phyloP scores from a whole-genome alignment of 129 eudicot genomes.

The Arctium minus region DNA sequence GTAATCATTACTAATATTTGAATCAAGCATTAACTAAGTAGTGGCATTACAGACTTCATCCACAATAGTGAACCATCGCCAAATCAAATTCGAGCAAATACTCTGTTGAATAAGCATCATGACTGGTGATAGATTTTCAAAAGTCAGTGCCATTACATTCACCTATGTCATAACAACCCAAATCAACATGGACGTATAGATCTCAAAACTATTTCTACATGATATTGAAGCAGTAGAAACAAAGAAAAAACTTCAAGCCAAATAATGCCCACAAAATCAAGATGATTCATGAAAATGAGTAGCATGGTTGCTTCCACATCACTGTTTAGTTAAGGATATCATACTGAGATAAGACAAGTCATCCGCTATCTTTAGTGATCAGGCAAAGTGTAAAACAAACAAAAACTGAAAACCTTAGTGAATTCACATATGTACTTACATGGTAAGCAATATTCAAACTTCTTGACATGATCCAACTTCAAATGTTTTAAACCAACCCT shows the following conservation, averaged over 20 bases:
- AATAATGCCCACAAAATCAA: background rate
- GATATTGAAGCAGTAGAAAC: background rate
- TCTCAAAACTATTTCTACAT: background rate
- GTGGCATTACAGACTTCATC: too few relatives aligned
- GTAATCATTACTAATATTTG: too few relatives aligned
- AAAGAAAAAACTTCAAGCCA: too few relatives aligned
- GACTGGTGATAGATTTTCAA: too few relatives aligned
- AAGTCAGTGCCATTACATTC: too few relatives aligned
- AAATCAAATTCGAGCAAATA: too few relatives aligned
- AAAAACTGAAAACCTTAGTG: background rate
- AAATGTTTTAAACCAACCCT: conserved; percentile 76
- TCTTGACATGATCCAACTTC: conserved; percentile 75
- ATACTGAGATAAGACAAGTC: background rate
- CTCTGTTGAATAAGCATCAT: too few relatives aligned
- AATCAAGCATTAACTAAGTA: too few relatives aligned
- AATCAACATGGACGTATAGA: background rate
- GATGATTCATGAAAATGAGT: background rate
- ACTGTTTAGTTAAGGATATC: background rate
- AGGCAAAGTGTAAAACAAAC: background rate
- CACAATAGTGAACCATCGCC: too few relatives aligned
- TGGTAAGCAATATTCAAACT: conserved; percentile 89
- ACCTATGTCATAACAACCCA: too few relatives aligned
- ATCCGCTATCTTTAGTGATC: background rate
- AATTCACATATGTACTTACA: conserved; percentile 42
- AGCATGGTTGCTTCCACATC: background rate